phyloP scores from a whole-genome alignment of 2,329 filamentous ascomycete species.

The Aureobasidium lini region DNA sequence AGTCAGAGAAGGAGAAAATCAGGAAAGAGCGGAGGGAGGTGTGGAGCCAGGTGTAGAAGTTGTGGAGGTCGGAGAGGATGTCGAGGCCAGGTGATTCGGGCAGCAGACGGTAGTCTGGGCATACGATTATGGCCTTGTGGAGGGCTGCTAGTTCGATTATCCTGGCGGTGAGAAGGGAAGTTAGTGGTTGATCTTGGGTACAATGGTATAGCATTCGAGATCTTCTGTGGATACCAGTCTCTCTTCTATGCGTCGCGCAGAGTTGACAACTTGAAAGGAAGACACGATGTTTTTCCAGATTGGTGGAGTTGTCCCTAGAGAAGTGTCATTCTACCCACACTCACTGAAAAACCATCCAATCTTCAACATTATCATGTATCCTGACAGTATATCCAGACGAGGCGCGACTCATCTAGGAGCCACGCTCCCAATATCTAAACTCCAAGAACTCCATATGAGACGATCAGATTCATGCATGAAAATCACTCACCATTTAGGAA shows the following conservation, averaged over 20 bases:
- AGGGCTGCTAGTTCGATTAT: neutral
- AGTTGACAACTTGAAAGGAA: too few species aligned
- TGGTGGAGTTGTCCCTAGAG: too few species aligned
- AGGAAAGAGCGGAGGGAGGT: neutral
- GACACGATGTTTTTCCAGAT: too few species aligned
- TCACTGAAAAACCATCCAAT: too few species aligned
- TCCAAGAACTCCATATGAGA: too few species aligned
- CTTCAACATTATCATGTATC: too few species aligned
- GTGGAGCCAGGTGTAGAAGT: conserved; percentile 43
- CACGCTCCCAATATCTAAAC: too few species aligned
- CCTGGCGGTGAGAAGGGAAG: neutral
- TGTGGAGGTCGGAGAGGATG: conserved; percentile 40
- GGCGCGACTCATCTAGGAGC: too few species aligned
- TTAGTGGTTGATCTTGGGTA: neutral
- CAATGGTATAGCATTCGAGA: neutral
- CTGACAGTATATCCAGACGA: too few species aligned
- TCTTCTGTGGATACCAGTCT: too few species aligned
- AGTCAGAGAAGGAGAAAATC: conserved; percentile 9
- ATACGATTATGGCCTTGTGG: conserved; percentile 36
- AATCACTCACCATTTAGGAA: conserved; percentile 16
- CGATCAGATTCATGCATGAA: neutral
- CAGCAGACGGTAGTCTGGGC: conserved; percentile 44
- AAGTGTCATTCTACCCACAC: too few species aligned
- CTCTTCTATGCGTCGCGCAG: too few species aligned
- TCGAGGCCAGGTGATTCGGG: conserved; percentile 42